phyloP scores from a whole-genome alignment of 192 early-diverging fungal species.

The Podila epigama region DNA sequence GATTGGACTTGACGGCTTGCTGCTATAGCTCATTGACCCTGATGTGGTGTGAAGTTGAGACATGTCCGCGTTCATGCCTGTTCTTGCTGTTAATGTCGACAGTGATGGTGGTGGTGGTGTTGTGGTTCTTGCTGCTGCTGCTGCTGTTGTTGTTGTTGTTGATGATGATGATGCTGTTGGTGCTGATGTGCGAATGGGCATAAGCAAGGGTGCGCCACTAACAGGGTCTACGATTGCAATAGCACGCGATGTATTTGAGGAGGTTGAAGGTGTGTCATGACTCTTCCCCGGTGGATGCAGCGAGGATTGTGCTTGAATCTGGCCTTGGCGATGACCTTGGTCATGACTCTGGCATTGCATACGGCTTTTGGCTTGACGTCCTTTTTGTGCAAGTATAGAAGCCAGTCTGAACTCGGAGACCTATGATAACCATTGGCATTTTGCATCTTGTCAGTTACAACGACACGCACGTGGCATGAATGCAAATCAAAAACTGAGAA shows the following conservation, averaged over 20 bases:
- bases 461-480: no score
- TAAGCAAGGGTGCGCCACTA: constrained; percentile 11
- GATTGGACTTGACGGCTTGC: no score
- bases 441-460: not conserved
- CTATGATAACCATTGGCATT: not conserved
- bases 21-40: no score
- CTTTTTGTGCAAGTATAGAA: not conserved
- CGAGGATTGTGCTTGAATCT: not conserved
- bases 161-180: not conserved
- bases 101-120: no score
- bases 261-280: not conserved
- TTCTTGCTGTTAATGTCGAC: no score
- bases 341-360: no score
- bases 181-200: constrained; percentile 3
- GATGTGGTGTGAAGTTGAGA: no score
- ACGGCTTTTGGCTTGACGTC: not conserved
- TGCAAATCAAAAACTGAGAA: no score
- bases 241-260: not conserved
- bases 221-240: constrained; percentile 21
- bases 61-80: no score
- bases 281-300: not conserved
- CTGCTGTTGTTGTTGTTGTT: constrained; percentile 9
- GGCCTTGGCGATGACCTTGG: not conserved
- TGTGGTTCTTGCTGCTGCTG: constrained; percentile 2
- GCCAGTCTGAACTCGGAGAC: not conserved